Base-by-base conservation (phyloP, 768 basidiomycete species). In the Tylopilus intermedius region DNA sequence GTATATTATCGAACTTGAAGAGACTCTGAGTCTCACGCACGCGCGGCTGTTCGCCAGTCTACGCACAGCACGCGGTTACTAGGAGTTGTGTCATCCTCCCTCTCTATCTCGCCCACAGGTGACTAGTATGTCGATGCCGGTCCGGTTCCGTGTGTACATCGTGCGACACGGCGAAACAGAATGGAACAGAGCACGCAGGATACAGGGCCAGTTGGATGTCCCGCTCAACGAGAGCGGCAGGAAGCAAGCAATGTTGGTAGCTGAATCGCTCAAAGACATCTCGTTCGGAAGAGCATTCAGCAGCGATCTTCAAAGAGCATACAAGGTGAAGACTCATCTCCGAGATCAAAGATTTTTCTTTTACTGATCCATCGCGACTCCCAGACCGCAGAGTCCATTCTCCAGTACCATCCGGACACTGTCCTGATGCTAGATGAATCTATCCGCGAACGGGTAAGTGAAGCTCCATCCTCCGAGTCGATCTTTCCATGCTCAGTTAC, bases 111-210 rank as follows among this genome's bases (percentile, higher is more conserved):
- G 32, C 30, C 9, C 30, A 30, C 30, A 8, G 30, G 30, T 7
- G 30, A 30, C 30, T 30, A 29, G 5, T 29, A 39, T 13, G 46
- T 24, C 50, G 38, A 64, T 69, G 58, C 54, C 72, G 64, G 53
- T 64, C 49, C 61, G 71, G 26, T 75, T 76, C 24, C 73, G 74
- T 49, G 58, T 90, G 43, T 87, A 84, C 63, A 70, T 89, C 56
- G 76, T 89, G 45, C 81, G 89, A 40, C 89, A 91, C 59, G 89
- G 87, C 18, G 87, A 91, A 72, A 91, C 89, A 24, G 76, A 81
- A 39, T 82, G 78, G 62, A 90, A 90, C 67, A 69, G 74, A 48
- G 67, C 71, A 6, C 72, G 74, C 24, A 80, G 86, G 51, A 77
- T 88, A 42, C 89, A 92, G 72, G 90, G 90, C 38, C 90, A 92